A percentile compares a stretch with the other conserved stretches of the same genome.
Conservation (phyloP, 495 filamentous ascomycete genomes). For the Cairneyella variabilis region DNA sequence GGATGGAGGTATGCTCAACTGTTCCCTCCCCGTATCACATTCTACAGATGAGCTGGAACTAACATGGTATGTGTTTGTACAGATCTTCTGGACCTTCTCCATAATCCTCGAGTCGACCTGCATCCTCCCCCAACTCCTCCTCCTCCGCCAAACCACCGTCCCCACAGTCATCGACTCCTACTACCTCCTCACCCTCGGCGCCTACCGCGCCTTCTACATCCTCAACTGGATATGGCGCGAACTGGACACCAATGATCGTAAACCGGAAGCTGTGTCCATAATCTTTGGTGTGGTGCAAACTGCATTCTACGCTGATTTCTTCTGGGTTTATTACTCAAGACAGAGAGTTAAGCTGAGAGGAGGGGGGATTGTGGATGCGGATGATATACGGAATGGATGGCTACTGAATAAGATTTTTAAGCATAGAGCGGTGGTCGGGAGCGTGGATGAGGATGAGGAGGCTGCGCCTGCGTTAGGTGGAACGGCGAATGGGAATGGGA, state of each 20-base stretch:
- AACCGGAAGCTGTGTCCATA: slow-evolving; percentile 67
- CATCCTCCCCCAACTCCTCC: slow-evolving; percentile 84
- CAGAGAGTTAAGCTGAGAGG: slow-evolving; percentile 92
- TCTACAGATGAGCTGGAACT: no score
- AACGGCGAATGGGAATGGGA: slow-evolving; percentile 13
- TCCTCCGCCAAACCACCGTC: slow-evolving; percentile 89
- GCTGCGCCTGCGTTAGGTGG: slow-evolving; percentile 40
- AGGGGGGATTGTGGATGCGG: slow-evolving; percentile 88
- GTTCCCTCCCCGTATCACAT: no score
- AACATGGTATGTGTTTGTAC: background rate
- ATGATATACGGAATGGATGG: slow-evolving; percentile 82
- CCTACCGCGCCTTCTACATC: slow-evolving; percentile 87
- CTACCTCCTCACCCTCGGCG: slow-evolving; percentile 84
- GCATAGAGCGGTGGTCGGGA: slow-evolving; percentile 36
- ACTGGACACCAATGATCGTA: slow-evolving; percentile 48
- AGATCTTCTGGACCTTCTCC: slow-evolving; percentile 82
- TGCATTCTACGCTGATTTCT: slow-evolving; percentile 87
- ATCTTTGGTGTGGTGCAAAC: slow-evolving; percentile 91
- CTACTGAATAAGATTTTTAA: slow-evolving; percentile 55
- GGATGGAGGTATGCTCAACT: slow-evolving; percentile 33
- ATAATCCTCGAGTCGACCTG: slow-evolving; percentile 87
- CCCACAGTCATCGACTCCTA: slow-evolving; percentile 95
- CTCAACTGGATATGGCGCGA: slow-evolving; percentile 83
- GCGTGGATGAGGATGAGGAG: slow-evolving; percentile 42
- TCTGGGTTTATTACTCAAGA: slow-evolving; percentile 91